These are phyloP conservation scores for Camellia japonica DNA, from an alignment of 148 eudicot species.

Conservation along the genomic window DNA sequence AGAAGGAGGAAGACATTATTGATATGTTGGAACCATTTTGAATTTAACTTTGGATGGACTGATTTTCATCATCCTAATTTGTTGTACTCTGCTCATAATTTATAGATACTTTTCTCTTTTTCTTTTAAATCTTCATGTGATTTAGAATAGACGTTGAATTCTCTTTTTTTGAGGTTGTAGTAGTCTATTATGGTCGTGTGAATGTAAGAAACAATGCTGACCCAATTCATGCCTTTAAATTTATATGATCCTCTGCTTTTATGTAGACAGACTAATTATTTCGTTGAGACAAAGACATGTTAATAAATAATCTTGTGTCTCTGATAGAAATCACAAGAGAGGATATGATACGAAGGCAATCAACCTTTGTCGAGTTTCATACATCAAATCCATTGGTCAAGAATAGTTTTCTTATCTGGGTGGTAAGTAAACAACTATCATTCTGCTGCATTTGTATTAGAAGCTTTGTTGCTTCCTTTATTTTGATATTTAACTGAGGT, in stretches of 20 bases:
- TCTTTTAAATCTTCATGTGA: not conserved
- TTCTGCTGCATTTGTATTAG: conserved; percentile 11
- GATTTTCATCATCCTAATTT: not conserved
- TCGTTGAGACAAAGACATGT: not conserved
- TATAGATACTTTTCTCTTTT: not conserved
- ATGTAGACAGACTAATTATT: not conserved
- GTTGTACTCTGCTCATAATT: not conserved
- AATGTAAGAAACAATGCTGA: not conserved
- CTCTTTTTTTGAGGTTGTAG: not conserved
- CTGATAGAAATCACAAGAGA: conserved; percentile 78
- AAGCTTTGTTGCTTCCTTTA: not conserved
- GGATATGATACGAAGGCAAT: conserved; percentile 76
- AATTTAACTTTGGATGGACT: not conserved
- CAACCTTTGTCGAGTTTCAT: conserved; percentile 70
- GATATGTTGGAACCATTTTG: no score
- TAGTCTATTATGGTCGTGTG: not conserved
- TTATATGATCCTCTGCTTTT: not conserved
- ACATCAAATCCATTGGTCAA: conserved; percentile 61
- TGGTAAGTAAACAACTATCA: conserved; percentile 48
- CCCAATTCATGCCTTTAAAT: not conserved
- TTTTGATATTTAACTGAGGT: not conserved
- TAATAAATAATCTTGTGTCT: conserved; percentile 12
- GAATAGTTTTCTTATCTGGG: conserved; percentile 68
- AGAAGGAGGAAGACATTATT: not conserved
- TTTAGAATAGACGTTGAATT: not conserved